These are phyloP conservation scores for Murraya paniculata DNA, from an alignment of 345 rosid species.

Conservation along the genomic window DNA sequence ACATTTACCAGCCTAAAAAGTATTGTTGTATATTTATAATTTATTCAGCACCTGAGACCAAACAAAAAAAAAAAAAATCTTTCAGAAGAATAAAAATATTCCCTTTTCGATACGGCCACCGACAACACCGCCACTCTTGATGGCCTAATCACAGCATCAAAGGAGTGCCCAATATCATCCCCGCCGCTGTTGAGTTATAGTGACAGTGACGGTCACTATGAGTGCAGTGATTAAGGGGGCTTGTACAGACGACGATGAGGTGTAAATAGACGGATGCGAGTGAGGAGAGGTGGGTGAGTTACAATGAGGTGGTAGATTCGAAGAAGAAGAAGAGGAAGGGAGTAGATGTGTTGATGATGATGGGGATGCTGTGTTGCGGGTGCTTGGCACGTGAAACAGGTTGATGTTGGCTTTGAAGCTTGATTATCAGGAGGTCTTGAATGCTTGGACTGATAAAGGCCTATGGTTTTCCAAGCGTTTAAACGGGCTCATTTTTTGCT, in stretches of 20 bases:
- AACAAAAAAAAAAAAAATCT: too few species aligned
- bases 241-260: constrained; percentile 67
- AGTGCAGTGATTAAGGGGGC: constrained; percentile 13
- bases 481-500: too few species aligned
- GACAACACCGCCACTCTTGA: constrained; percentile 55
- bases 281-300: constrained; percentile 83
- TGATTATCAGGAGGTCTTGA: too few species aligned
- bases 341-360: constrained; percentile 34
- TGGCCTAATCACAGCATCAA: constrained; percentile 45
- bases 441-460: too few species aligned
- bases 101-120: constrained; percentile 45
- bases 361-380: constrained; percentile 6
- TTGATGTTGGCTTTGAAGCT: too few species aligned
- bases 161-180: constrained; percentile 23
- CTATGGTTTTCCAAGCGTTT: too few species aligned
- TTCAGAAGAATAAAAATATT: constrained; percentile 35
- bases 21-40: too few species aligned
- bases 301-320: constrained; percentile 63
- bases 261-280: constrained; percentile 45
- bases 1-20: too few species aligned
- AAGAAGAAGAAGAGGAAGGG: constrained; percentile 58
- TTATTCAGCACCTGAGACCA: too few species aligned
- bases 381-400: constrained; percentile 22
- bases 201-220: neutral
- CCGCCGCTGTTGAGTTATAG: constrained; percentile 19